phyloP scores from a whole-genome alignment of 352 stramenopile genomes.

The Globisporangium lucens region DNA sequence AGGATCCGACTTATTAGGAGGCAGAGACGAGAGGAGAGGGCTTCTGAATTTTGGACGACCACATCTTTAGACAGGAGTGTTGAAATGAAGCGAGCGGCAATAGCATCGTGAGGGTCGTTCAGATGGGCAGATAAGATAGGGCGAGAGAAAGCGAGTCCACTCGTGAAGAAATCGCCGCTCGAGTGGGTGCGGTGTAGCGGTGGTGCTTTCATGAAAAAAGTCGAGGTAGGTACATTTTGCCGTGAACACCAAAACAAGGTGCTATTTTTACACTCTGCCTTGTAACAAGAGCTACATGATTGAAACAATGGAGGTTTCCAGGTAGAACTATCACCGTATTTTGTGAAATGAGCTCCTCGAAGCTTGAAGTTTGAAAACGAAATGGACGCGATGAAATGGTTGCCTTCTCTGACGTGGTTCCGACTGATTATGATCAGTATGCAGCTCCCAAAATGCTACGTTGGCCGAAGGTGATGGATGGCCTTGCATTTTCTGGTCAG shows the following conservation, averaged over 20 bases:
- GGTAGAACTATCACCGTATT: not conserved
- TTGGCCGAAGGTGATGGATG: not conserved
- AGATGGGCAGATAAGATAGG: not conserved
- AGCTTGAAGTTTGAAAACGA: not conserved
- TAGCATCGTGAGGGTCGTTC: not conserved
- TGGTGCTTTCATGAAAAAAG: not conserved
- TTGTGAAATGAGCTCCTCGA: not conserved
- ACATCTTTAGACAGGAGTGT: not conserved
- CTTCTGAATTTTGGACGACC: not conserved
- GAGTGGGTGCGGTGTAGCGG: not conserved
- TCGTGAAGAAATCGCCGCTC: not conserved
- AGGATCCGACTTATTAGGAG: not conserved
- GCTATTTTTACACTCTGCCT: not conserved
- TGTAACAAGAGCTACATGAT: not conserved
- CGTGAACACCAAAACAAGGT: not conserved
- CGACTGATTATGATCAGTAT: not conserved
- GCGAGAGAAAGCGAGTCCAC: not conserved
- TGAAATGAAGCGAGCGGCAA: not conserved
- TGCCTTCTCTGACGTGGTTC: not conserved
- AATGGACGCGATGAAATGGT: not conserved
- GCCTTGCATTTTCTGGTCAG: not conserved
- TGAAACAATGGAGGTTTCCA: too few species aligned
- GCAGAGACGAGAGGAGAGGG: not conserved
- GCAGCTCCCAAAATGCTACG: not conserved
- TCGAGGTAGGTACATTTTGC: not conserved